Evolutionary conservation across 495 filamentous ascomycete species (phyloP), one percentile per base, ranked within the genome.

Genomic region (Podospora sp.): DNA sequence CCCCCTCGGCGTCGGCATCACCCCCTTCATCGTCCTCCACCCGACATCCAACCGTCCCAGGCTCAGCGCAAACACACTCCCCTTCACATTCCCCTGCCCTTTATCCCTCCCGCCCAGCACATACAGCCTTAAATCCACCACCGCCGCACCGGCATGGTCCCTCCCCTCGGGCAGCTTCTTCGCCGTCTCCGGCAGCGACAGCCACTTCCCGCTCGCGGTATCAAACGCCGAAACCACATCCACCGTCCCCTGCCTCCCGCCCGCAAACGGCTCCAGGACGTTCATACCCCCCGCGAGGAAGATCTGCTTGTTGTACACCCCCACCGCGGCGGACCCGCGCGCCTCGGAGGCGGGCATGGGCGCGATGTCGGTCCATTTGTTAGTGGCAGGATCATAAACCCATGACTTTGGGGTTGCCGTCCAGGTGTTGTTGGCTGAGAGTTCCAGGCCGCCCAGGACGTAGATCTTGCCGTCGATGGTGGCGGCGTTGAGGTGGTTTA

Each of bases 341-440:
- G 65, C 70, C 49, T 75, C 60, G 6, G 35, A 60, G 0, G 63
- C 64, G 0, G 74, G 72, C 70, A 78, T 66, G 14, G 70, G 29
- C 0, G 67, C 51, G 18, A 78, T 25, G 6, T 49, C 12, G 2
- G 21, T 50, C 78, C 75, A 78, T 14, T 18, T 36, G 1, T 59
- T 22, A 0, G 24, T 29, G 6, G 1, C 0, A 1, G 57, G 89
- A 86, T 46, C 93, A 82, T 75, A 94, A 89, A 69, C 94, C 74
- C 68, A 88, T 16, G 78, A 67, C 50, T 73, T 64, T 29, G 77
- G 65, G 16, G 82, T 72, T 25, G 80, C 75, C 74, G 86, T 72
- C 75, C 86, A 85, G 22, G 92, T 89, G 16, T 96, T 84, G 76
- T 96, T 96, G 51, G 91, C 91, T 80, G 95, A 91, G 57, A 92